Conservation (phyloP, 2,329 filamentous ascomycete genomes). For the Elsinoe australis region DNA sequence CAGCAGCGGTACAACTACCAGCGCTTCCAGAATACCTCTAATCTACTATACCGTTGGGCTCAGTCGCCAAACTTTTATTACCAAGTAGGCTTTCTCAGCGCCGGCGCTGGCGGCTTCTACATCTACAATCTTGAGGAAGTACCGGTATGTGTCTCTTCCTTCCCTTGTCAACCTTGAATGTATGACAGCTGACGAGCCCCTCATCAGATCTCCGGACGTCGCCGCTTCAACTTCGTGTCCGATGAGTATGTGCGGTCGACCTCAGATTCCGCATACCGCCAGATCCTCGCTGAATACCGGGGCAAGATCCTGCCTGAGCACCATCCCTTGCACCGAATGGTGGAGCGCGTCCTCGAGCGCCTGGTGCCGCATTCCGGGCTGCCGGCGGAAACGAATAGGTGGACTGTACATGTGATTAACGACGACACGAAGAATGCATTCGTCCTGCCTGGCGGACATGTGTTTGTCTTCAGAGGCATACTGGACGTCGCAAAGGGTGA, state of each 20-base stretch:
- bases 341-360: constrained; percentile 57
- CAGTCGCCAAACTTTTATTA: constrained; percentile 42
- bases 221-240: constrained; percentile 63
- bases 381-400: constrained; percentile 42
- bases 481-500: constrained; percentile 59
- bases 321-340: constrained; percentile 50
- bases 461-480: constrained; percentile 71
- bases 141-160: constrained; percentile 37
- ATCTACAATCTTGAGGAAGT: constrained; percentile 63
- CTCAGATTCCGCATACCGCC: constrained; percentile 48
- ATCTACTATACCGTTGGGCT: constrained; percentile 33
- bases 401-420: constrained; percentile 72
- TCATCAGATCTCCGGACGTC: constrained; percentile 59
- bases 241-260: constrained; percentile 52
- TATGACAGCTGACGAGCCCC: constrained; percentile 8
- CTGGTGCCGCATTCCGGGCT: constrained; percentile 62
- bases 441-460: constrained; percentile 67
- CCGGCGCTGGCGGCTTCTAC: constrained; percentile 51
- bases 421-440: constrained; percentile 63
- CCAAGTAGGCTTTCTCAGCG: constrained; percentile 37
- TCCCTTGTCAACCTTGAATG: neutral
- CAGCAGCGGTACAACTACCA: constrained; percentile 26
- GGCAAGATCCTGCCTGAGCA: constrained; percentile 51
- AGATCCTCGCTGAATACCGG: constrained; percentile 49
- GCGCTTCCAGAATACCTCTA: constrained; percentile 25